Evolutionary conservation across 2,329 filamentous ascomycete genomes (phyloP), one percentile per base, ranked within the genome.

Genomic region (Scolecobasidium constrictum): DNA sequence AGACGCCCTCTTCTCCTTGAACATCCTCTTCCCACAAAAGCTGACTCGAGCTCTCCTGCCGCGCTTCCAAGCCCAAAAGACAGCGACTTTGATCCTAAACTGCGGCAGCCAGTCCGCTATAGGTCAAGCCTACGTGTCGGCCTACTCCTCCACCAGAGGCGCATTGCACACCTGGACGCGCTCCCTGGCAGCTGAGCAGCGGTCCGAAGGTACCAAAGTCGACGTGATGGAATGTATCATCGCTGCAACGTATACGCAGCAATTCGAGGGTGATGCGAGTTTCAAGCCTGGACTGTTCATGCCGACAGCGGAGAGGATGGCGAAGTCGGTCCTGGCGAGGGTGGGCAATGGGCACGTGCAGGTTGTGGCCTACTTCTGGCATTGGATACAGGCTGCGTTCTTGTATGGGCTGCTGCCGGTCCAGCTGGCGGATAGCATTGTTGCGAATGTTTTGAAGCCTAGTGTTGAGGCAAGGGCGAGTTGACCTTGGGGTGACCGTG

Each of bases 1-100:
- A n/a, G 36, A 40, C 42, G 21, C 59, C 2, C 52, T 73, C 4
- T 53, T 60, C 11, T 52, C 62, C 2, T 57, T 57, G 9, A 53
- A 59, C 0, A 51, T 56, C 13, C 49, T 65, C 3, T 78, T 77
- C 48, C 66, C 68, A 1, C 56, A 64, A 2, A 66, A 71, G 15
- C 52, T 78, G 3, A 73, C 68, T 0, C 53, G 60, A 1, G 56
- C 60, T 1, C 55, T 75, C 2, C 48, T 76, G 1, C 70, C 71
- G 0, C 45, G 60, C 1, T 56, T 77, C 18, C 48, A 53, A 3
- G 13, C 20, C 3, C 18, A 46, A 4, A 15, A 5, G 11, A n/a
- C n/a, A n/a, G 33, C 40, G 15, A 20, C 34, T 17, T 34, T 38
- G 33, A 39, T 43, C 5, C 37, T 46, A 11, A 46, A 43, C 26